Base-by-base conservation (phyloP, 345 rosid genomes). In the Streptanthus diversifolius region DNA sequence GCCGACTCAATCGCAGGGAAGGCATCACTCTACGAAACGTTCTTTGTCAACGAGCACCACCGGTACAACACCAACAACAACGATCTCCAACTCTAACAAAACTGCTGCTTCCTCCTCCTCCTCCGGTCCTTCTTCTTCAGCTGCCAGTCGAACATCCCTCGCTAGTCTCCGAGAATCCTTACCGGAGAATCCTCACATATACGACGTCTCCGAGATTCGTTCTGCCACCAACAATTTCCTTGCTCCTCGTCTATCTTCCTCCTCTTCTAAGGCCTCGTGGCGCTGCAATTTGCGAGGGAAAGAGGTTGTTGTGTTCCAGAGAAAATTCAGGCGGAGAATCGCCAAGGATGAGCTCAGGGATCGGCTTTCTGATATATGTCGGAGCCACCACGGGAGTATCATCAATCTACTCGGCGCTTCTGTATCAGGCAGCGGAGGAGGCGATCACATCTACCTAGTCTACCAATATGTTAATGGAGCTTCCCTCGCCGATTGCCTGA, bases 221-320 rank as follows among this genome's bases (percentile, higher is more conserved):
- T 43, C 87, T 36, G 92, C 97, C 77, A 93, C 96, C 52, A 93
- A 93, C 87, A 88, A 84, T 61, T 93, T 93, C 90, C 88, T 93
- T 36, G 82, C 89, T 30, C 77, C 83, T 64, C 85, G 86, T 44
- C 48, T 73, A 72, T 83, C 90, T 11, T 79, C 91, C 7, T 83
- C 86, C 2, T 81, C 93, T n/a, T 68, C 92, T 33, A 63, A 83
- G n/a, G 69, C 88, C 36, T 84, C 87, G 63, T 93, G 98, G 97
- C 88, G 92, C 11, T 91, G 96, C 72, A 77, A 8, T 68, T 52
- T 93, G 11, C 81, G 95, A n/a, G 89, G 84, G 43, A 81, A 61
- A 49, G 85, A 89, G 51, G 85, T 84, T 0, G 73, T 89, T 51
- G 80, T 93, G 18, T 89, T 91, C 65, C 95, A 86, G 71, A 87